Evolutionary conservation across 345 rosid species (phyloP), one percentile per base, ranked within the genome.

Genomic region (Boechera retrofracta): DNA sequence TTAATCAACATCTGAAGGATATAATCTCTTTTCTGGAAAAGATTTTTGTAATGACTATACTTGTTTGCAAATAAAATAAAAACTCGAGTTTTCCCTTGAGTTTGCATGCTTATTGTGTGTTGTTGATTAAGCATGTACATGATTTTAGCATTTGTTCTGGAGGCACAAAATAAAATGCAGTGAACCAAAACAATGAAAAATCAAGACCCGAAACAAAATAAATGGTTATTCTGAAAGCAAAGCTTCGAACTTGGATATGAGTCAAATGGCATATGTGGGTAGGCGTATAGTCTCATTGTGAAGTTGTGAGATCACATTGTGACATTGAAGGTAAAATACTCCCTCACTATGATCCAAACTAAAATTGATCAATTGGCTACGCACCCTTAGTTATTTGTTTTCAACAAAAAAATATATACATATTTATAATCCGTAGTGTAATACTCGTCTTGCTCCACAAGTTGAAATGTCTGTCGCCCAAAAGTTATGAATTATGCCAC

Each of bases 1-100:
- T 71, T 47, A 13, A 45, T 64, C 61, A 53, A 71, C 67, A 31
- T 65, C 38, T 64, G 1, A 77, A 71, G 61, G 67, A 64, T 71
- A 56, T 44, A 35, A 47, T 36, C 36, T 71, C 38, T 48, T 55
- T 56, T 64, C 44, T 35, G 29, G 36, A 64, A 10, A 64, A 8
- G 76, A 47, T 71, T 77, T 31, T 71, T 77, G 26, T 71, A 31
- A 71, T 54, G 61, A 64, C 45, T 18, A 32, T 5, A 54, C 36
- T 9, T 48, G 60, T 42, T 76, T 58, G 58, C 70, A 69, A 69
- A 60, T 69, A 45, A 13, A 28, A 58, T 4, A 51, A 61, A 61
- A 51, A 60, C 54, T 21, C 21, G 12, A 38, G 60, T 35, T 57
- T 67, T 0, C 24, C 16, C 60, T 24, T 44, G 52, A 42, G 36